A percentile compares a stretch with the other conserved stretches of the same genome.
Evolutionary conservation across 257 asterid genomes (phyloP).

Genomic region (Solanum microdontum): DNA sequence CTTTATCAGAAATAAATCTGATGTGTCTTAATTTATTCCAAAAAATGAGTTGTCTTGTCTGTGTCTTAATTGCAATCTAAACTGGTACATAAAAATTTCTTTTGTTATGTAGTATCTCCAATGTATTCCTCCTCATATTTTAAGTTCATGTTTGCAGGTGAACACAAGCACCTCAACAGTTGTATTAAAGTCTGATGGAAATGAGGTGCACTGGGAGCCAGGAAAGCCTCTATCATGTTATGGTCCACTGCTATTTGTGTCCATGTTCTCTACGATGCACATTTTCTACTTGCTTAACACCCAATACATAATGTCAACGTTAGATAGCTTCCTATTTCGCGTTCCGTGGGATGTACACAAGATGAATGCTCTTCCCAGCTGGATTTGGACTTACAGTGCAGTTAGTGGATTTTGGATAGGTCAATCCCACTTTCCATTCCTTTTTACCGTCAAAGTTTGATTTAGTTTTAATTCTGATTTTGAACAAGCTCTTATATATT

Average conservation of each 20-base stretch:
- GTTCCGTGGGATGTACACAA: conserved; percentile 86
- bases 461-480: background rate
- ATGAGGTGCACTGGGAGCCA: no score
- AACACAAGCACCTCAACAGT: no score
- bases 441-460: background rate
- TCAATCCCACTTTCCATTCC: conserved; percentile 3
- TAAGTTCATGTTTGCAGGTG: no score
- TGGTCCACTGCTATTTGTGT: background rate
- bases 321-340: conserved; percentile 87
- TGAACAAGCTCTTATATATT: background rate
- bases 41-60: no score
- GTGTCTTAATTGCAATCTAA: no score
- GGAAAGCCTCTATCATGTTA: no score
- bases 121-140: no score
- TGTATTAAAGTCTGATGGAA: no score
- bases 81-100: no score
- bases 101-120: no score
- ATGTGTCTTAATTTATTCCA: no score
- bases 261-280: background rate
- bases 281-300: background rate
- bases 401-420: conserved; percentile 71
- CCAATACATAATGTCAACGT: background rate
- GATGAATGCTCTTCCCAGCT: conserved; percentile 90
- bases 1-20: no score
- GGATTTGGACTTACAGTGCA: conserved; percentile 64